Percentiles rank a stretch among this genome's conserved stretches.
phyloP scores from a whole-genome alignment of 1,139 yeast species.

The Zygotorulaspora mrakii region DNA sequence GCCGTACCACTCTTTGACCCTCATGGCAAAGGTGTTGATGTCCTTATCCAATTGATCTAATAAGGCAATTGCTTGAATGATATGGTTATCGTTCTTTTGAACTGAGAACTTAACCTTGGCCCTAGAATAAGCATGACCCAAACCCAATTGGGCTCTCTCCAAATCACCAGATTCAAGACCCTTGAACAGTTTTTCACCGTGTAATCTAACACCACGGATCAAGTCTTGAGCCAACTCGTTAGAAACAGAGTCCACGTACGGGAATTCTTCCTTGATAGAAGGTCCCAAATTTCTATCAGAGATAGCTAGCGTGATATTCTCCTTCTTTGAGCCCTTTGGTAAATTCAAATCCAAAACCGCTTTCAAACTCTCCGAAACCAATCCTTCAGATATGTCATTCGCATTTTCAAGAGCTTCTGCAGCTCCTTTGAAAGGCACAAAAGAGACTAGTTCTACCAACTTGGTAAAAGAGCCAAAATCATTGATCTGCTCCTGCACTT shows the following conservation, averaged over 20 bases:
- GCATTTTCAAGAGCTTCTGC: conserved; percentile 99
- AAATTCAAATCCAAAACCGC: conserved; percentile 84
- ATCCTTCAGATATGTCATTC: conserved; percentile 95
- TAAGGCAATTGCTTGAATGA: conserved; percentile 96
- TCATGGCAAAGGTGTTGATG: conserved; percentile 95
- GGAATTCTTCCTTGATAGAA: conserved; percentile 85
- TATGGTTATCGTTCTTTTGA: conserved; percentile 97
- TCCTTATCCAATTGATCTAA: conserved; percentile 97
- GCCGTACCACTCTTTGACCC: conserved; percentile 99
- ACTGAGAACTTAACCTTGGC: conserved; percentile 98
- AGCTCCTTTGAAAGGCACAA: conserved; percentile 98
- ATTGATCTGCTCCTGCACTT: conserved; percentile 87
- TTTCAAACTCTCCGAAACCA: conserved; percentile 88
- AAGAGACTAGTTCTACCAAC: conserved; percentile 87
- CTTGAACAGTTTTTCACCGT: conserved; percentile 83
- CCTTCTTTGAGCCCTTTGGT: conserved; percentile 79
- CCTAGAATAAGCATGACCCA: conserved; percentile 98
- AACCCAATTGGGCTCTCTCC: conserved; percentile 97
- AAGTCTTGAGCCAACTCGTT: conserved; percentile 92
- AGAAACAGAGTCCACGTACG: conserved; percentile 83
- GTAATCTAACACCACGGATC: conserved; percentile 90
- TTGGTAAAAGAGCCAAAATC: conserved; percentile 89
- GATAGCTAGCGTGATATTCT: conserved; percentile 71
- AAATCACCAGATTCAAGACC: conserved; percentile 92
- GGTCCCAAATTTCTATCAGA: conserved; percentile 97